These are phyloP conservation scores for Thalassiosira mediterranea DNA, from an alignment of 352 stramenopile species.

Conservation along the genomic window DNA sequence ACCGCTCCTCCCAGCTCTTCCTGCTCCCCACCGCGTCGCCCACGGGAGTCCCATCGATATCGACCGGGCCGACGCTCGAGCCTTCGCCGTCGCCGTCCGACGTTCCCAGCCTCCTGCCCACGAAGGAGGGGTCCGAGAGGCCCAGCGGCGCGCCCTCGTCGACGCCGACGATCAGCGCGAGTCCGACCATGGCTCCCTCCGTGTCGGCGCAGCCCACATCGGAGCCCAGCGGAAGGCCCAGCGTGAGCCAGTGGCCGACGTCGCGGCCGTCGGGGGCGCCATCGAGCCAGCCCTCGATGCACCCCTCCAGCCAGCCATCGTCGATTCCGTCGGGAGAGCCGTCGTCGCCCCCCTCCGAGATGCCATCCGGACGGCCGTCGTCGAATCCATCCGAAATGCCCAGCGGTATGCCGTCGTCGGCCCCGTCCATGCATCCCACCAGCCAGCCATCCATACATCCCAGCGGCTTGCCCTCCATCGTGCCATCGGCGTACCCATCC, in stretches of 20 bases:
- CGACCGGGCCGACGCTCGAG: not conserved
- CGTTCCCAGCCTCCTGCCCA: not conserved
- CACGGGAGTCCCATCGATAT: conserved; percentile 5
- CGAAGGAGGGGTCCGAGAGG: not conserved
- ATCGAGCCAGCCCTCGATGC: not conserved
- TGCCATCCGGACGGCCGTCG: not conserved
- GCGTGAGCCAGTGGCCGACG: not conserved
- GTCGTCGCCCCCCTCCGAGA: not conserved
- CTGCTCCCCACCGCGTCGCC: conserved; percentile 16
- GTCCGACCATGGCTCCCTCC: not conserved
- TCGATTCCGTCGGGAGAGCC: not conserved
- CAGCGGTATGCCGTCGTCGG: not conserved
- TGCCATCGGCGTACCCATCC: conserved; percentile 1
- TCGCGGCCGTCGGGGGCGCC: not conserved
- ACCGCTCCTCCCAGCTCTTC: conserved; percentile 2
- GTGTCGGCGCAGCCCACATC: not conserved
- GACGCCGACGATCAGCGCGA: not conserved
- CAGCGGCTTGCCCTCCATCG: not conserved
- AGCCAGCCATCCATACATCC: conserved; percentile 2
- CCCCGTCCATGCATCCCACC: conserved; percentile 3
- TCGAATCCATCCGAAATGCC: not conserved
- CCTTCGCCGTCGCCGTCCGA: not conserved
- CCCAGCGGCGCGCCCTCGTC: not conserved
- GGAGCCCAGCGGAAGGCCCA: not conserved
- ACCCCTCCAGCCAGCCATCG: not conserved